Evolutionary conservation across 768 basidiomycete species (phyloP).

Genomic region (Omphalotus guepiniiformis): DNA sequence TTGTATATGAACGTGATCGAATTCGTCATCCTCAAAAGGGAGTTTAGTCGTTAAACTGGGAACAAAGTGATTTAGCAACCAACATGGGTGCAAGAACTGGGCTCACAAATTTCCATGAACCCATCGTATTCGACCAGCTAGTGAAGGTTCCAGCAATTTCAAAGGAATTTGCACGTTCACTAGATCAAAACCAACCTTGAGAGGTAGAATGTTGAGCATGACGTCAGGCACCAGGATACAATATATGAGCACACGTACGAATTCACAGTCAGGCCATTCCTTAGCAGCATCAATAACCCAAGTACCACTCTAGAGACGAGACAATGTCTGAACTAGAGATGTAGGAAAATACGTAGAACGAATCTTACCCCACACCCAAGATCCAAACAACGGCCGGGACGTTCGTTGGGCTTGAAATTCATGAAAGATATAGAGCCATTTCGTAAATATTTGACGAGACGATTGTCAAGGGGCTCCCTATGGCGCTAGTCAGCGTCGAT

Average conservation of each 20-base stretch:
- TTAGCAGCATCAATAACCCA: slow-evolving; percentile 75
- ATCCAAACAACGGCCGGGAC: slow-evolving; percentile 56
- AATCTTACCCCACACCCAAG: slow-evolving; percentile 68
- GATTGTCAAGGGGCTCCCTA: slow-evolving; percentile 56
- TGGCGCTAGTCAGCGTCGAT: not conserved
- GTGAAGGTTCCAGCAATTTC: slow-evolving; percentile 41
- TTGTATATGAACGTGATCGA: slow-evolving; percentile 76
- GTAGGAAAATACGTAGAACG: not conserved
- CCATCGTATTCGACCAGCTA: slow-evolving; percentile 64
- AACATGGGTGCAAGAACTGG: slow-evolving; percentile 9
- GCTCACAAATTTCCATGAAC: slow-evolving; percentile 75
- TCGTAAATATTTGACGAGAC: slow-evolving; percentile 43
- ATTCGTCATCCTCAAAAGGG: slow-evolving; percentile 80
- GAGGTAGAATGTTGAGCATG: not conserved
- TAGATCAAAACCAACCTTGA: slow-evolving; percentile 74
- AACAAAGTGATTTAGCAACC: slow-evolving; percentile 2
- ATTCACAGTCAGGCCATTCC: slow-evolving; percentile 60
- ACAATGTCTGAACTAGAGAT: slow-evolving; percentile 8
- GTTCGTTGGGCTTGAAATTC: slow-evolving; percentile 41
- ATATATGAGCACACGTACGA: slow-evolving; percentile 39
- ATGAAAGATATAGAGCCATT: slow-evolving; percentile 55
- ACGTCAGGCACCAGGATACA: not conserved
- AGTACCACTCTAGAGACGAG: slow-evolving; percentile 51
- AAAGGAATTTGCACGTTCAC: slow-evolving; percentile 69
- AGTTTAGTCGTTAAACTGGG: slow-evolving; percentile 66